Evolutionary conservation across 2,329 filamentous ascomycete species (phyloP), one percentile per base, ranked within the genome.

Genomic region (Coniochaeta sp.): DNA sequence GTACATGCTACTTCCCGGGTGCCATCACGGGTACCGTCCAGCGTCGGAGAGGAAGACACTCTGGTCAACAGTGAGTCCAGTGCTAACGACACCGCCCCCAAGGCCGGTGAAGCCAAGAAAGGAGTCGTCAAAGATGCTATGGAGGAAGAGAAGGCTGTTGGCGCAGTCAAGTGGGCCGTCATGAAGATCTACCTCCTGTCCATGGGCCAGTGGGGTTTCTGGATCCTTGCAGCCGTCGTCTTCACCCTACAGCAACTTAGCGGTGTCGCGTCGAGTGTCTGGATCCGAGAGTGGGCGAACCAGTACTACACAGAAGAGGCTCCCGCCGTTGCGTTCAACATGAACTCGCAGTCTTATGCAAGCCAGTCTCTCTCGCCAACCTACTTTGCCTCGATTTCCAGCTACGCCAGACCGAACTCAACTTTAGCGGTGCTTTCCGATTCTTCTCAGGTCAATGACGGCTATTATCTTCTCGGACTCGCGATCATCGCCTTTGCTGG

Each of bases 201-300:
- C 64, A 99, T 99, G 95, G 95, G 95, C n/a, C 82, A 88, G 5
- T 96, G 92, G 91, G 93, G 91, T 81, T 99, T 96, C 77, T 99
- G 95, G 95, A 73, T 89, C 56, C 77, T 90, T 38, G 89, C 93
- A 22, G 75, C 87, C 16, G 66, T 87, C 5, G 87, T 93, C 40
- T 98, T 99, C 69, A 81, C 82, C 31, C 77, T 89, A 52, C 93
- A 97, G 71, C 95, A 99, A 71, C 72, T 96, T 36, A 89, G 89
- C 4, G 89, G 89, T 26, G 89, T 98, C 2, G 91, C 89, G 0
- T 96, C 92, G 38, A 97, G 95, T 68, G 76, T 97, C 58, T 99
- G 95, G 95, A 96, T 99, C 68, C 85, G 91, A 67, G 81, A 93
- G 71, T 99, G 95, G 95, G 89, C 93, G 17, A 96, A 97, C 71